Conservation (phyloP, 164 flowering plant genomes). For the Akebia trifoliata region DNA sequence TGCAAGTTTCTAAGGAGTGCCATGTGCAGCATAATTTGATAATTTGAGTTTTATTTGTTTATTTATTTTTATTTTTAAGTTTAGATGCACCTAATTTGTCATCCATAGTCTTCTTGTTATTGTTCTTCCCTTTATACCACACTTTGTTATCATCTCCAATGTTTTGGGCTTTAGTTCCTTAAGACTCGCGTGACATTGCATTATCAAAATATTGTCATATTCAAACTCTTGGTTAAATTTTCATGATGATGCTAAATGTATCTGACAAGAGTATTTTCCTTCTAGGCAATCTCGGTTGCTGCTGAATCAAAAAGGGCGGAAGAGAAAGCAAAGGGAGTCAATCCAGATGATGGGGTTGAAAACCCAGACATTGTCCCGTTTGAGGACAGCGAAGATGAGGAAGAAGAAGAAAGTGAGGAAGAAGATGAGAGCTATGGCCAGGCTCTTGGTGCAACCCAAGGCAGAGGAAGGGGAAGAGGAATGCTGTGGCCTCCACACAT, state of each 20-base stretch:
- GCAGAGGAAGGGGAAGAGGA: conserved; percentile 91
- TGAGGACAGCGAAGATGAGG: conserved; percentile 98
- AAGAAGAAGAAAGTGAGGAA: conserved; percentile 87
- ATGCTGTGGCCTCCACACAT: conserved; percentile 86
- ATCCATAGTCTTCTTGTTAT: no score
- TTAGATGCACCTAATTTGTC: no score
- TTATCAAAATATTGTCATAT: background rate
- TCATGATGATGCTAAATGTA: no score
- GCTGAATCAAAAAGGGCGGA: conserved; percentile 92
- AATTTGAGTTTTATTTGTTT: no score
- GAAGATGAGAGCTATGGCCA: conserved; percentile 68
- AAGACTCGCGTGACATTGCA: no score
- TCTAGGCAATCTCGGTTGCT: conserved; percentile 71
- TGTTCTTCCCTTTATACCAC: no score
- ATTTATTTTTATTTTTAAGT: no score
- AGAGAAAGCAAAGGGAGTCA: conserved; percentile 91
- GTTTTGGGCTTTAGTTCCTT: no score
- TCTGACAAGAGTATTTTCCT: background rate
- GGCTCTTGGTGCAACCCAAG: conserved; percentile 38
- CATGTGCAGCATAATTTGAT: no score
- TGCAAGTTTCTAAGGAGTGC: no score
- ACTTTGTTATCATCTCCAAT: no score
- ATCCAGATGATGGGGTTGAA: conserved; percentile 57
- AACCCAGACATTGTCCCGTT: conserved; percentile 95
- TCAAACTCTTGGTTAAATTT: no score